Evolutionary conservation across 495 filamentous ascomycete species (phyloP).

Genomic region (Hypoxylon perforatum): DNA sequence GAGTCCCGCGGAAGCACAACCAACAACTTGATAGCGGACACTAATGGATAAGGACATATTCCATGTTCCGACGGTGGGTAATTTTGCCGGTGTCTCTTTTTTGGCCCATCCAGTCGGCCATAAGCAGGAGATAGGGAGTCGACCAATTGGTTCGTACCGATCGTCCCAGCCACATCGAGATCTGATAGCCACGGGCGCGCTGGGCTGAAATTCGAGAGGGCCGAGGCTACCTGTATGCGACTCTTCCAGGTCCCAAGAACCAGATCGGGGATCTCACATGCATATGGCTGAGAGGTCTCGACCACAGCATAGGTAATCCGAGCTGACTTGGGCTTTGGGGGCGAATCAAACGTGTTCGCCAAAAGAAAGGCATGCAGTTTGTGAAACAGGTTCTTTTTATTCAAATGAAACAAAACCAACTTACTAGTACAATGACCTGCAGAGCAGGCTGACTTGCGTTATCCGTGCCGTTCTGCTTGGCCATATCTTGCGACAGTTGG

Average conservation of each 20-base stretch:
- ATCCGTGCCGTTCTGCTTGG: conserved; percentile 23
- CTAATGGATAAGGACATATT: neutral
- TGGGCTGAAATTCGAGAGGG: conserved; percentile 1
- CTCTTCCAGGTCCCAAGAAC: conserved; percentile 2
- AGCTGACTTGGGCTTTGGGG: conserved; percentile 12
- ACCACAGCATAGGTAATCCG: conserved; percentile 6
- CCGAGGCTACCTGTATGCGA: conserved; percentile 1
- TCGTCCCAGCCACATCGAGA: conserved; percentile 1
- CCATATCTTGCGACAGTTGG: conserved; percentile 32
- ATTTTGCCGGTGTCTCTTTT: neutral
- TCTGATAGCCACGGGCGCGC: neutral
- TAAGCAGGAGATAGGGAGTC: neutral
- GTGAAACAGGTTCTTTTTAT: conserved; percentile 26
- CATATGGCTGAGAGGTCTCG: conserved; percentile 18
- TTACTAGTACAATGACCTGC: conserved; percentile 84
- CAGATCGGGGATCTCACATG: conserved; percentile 30
- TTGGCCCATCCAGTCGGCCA: neutral
- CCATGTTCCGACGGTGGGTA: neutral
- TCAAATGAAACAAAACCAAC: conserved; percentile 50
- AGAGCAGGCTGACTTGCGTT: conserved; percentile 63
- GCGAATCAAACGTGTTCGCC: conserved; percentile 34
- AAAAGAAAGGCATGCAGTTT: conserved; percentile 18
- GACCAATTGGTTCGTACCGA: conserved; percentile 14
- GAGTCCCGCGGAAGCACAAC: neutral
- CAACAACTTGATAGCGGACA: neutral